phyloP scores from a whole-genome alignment of 768 basidiomycete species.

The Chlorophyllum brunneum region DNA sequence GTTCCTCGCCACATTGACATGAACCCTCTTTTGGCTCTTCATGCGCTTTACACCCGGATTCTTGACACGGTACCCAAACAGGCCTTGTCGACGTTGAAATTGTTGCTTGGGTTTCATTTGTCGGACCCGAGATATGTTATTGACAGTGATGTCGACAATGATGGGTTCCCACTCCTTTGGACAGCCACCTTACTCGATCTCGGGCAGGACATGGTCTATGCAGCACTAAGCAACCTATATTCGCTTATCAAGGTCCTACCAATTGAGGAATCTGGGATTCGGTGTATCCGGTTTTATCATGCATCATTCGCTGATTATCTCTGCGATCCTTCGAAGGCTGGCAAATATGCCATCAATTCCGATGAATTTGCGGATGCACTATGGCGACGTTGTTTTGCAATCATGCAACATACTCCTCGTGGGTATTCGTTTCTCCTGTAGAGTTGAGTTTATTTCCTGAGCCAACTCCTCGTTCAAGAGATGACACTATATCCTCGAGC shows the following conservation, averaged over 20 bases:
- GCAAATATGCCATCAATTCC: too few relatives aligned
- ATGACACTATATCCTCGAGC: too few relatives aligned
- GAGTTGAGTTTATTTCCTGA: too few relatives aligned
- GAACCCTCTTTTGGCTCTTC: neutral
- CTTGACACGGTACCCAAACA: neutral
- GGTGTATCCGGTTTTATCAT: neutral
- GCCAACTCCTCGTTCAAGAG: too few relatives aligned
- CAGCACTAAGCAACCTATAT: neutral
- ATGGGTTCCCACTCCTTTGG: neutral
- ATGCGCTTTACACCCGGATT: neutral
- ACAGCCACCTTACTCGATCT: neutral
- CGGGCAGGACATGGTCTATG: neutral
- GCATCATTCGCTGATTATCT: too few relatives aligned
- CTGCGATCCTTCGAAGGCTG: too few relatives aligned
- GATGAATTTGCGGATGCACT: too few relatives aligned
- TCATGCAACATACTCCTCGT: too few relatives aligned
- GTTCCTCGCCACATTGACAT: neutral
- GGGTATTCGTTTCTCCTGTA: too few relatives aligned
- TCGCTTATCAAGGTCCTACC: neutral
- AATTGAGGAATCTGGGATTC: neutral
- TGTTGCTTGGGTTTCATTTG: neutral
- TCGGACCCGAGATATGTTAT: too few relatives aligned
- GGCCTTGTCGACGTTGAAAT: neutral
- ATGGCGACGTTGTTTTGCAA: too few relatives aligned
- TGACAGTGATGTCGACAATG: neutral